Conservation (phyloP, 2,329 filamentous ascomycete species). For the Colletotrichum plurivorum region DNA sequence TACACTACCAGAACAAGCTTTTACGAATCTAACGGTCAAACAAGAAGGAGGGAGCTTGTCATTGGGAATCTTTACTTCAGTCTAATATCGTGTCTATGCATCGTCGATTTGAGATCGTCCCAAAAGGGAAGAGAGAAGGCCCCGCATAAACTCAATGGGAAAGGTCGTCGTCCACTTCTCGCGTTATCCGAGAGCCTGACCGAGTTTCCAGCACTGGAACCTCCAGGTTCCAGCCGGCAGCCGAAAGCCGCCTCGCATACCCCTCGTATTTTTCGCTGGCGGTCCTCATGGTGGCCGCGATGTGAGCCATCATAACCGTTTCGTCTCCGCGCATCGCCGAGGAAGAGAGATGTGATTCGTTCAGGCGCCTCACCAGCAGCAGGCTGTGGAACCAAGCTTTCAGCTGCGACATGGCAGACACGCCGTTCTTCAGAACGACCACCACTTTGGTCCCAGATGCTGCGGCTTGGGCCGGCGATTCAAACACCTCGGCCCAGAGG, state of each 20-base stretch:
- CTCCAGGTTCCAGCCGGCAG: slow-evolving; percentile 31
- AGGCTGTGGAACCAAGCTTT: slow-evolving; percentile 36
- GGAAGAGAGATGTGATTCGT: not conserved
- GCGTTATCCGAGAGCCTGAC: slow-evolving; percentile 30
- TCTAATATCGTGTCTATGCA: too few relatives aligned
- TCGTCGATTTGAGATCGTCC: slow-evolving; percentile 15
- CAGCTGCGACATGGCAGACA: slow-evolving; percentile 28
- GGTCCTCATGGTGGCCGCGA: slow-evolving; percentile 2
- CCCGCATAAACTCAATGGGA: slow-evolving; percentile 13
- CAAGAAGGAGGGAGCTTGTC: not conserved
- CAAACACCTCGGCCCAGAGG: slow-evolving; percentile 23
- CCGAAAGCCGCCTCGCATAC: slow-evolving; percentile 14
- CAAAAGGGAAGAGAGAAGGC: not conserved
- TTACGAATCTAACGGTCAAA: too few relatives aligned
- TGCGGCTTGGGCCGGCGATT: not conserved
- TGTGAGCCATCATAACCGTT: slow-evolving; percentile 20
- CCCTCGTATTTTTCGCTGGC: slow-evolving; percentile 25
- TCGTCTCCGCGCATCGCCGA: not conserved
- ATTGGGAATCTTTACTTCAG: not conserved
- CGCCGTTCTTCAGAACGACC: slow-evolving; percentile 30
- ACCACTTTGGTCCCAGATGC: slow-evolving; percentile 15
- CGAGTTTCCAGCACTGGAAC: slow-evolving; percentile 32
- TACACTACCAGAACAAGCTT: too few relatives aligned
- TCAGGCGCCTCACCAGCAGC: slow-evolving; percentile 3
- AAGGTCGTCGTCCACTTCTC: slow-evolving; percentile 14